A percentile compares a stretch with the other conserved stretches of the same genome.
Conservation (phyloP, 306 rosid genomes). For the Corylus americana region DNA sequence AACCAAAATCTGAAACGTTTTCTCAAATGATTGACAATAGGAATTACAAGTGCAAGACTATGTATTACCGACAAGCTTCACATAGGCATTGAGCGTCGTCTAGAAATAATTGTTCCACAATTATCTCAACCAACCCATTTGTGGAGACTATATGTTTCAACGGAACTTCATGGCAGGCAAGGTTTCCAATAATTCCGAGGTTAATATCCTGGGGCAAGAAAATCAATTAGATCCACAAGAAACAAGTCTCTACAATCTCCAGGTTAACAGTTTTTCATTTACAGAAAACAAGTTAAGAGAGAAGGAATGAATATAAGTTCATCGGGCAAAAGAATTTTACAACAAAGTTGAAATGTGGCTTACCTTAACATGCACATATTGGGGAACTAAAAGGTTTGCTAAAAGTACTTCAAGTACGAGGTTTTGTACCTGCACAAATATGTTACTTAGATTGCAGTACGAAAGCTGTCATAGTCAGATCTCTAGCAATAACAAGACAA, state of each 20-base stretch:
- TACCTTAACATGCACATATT: constrained; percentile 64
- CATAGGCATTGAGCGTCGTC: constrained; percentile 84
- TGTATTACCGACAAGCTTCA: constrained; percentile 76
- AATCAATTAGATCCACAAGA: constrained; percentile 27
- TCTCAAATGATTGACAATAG: background rate
- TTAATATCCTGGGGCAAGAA: constrained; percentile 64
- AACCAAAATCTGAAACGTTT: background rate
- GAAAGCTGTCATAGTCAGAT: background rate
- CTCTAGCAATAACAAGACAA: background rate
- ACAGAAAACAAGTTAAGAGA: constrained; percentile 4
- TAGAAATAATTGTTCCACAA: constrained; percentile 63
- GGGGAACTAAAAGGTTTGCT: constrained; percentile 63
- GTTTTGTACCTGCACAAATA: constrained; percentile 68
- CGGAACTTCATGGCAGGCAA: constrained; percentile 79
- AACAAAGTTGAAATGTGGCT: constrained; percentile 35
- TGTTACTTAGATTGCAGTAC: background rate
- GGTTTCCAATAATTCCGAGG: constrained; percentile 85
- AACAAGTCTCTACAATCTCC: constrained; percentile 17
- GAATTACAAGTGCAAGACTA: constrained; percentile 23
- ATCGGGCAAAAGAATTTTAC: background rate
- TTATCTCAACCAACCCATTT: constrained; percentile 55
- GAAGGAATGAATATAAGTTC: constrained; percentile 1
- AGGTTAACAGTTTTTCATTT: constrained; percentile 1
- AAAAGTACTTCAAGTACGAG: constrained; percentile 69
- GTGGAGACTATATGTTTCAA: constrained; percentile 55